Evolutionary conservation across 1,139 yeast genomes (phyloP), one percentile per base, ranked within the genome.

Genomic region (Zygosaccharomyces sapae): DNA sequence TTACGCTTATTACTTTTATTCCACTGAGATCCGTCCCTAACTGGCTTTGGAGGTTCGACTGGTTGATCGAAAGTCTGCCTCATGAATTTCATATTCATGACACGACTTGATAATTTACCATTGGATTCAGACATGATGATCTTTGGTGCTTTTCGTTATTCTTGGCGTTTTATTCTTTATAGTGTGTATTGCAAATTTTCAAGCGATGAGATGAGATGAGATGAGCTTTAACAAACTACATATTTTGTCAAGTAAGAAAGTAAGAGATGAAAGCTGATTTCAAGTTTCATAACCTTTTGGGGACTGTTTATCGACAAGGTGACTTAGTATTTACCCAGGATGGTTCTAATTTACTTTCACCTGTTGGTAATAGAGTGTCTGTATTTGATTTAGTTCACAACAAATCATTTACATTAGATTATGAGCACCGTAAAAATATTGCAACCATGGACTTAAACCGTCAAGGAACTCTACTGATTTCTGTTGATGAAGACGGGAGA

Each of bases 241-340:
- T n/a, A 22, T 13, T 20, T n/a, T 22, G 8, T 13, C 22, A 20
- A 22, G 19, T 29, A 16, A 20, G 25, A 33, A 43, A 18, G 38
- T 29, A 31, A 16, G 29, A 43, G 6, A 77, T 77, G 81, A 76
- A 72, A 62, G 74, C 81, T 10, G 81, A 77, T 61, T 77, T 75
- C 63, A 72, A 73, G 76, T 85, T 92, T 60, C 83, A 95, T 40
- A 92, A 92, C 68, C 74, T 92, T 41, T 72, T 92, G 58, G 99
- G 98, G 25, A 90, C 98, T 0, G 98, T 92, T 6, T 92, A 92
- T 63, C 75, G 95, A 47, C 87, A 85, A 61, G 98, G 97, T 16
- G 90, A 92, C 67, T 71, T 92, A 33, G 75, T 84, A n/a, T 92
- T 83, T 70, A 82, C 95, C 1, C 80, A 84, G 2, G 97, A 89